Evolutionary conservation across 176 grass and related monocot genomes (phyloP), one percentile per base, ranked within the genome.

Genomic region (Chloris gayana): DNA sequence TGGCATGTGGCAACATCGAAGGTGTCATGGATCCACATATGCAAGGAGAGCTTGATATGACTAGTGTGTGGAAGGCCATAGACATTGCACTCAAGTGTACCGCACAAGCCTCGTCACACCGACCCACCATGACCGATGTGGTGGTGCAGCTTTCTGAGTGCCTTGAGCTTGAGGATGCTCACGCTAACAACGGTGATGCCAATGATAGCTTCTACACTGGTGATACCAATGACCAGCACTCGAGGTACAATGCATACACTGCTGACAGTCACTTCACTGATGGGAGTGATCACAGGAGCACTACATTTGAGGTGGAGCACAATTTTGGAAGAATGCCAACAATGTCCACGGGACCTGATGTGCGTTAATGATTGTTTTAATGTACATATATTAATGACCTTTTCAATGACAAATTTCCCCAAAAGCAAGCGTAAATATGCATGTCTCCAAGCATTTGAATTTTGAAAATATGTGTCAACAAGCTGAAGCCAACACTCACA

Each of bases 1-100:
- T 89, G 0, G 38, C 72, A 14, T 78, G 22, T 5, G 80, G 87
- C 0, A 73, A 80, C 81, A 89, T 89, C 45, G 87, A 88, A 69
- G 66, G 38, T 24, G 70, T 89, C 2, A 62, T 71, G 24, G 87
- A 89, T 57, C 12, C 26, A 10, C 44, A 33, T 17, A 75, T 89
- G 32, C 22, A 3, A 10, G 76, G 46, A 0, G 62, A 81, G 19
- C 69, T 85, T 27, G 81, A 85, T 11, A 10, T 89, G 3, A 89
- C 81, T 15, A 18, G 35, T 10, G 38, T 85, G 33, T 93, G 91
- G 88, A 90, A 90, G 60, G 77, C 6, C 4, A 14, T 7, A 1
- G 60, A 63, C 4, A 2, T 63, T 10, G 60, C 60, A 0, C 46
- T 49, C 11, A 49, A 49, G 46, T 49, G 46, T 14, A 49, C 46